A percentile compares a stretch with the other conserved stretches of the same genome.
Conservation (phyloP, 768 basidiomycete genomes). For the Cystoderma amianthinum region DNA sequence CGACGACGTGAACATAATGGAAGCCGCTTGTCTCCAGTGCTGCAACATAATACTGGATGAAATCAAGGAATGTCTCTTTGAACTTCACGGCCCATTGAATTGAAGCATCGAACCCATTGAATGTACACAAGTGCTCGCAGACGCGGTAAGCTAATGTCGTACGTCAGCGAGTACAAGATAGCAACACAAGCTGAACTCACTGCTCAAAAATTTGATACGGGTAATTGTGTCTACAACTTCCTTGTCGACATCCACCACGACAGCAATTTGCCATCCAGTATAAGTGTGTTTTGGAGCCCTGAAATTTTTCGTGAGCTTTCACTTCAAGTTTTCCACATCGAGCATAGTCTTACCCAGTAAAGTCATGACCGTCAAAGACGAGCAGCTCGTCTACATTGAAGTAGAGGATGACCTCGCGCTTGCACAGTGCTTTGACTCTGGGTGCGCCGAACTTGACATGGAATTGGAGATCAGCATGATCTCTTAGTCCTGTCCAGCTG, state of each 20-base stretch:
- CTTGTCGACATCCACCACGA: conserved; percentile 9
- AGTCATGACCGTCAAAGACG: conserved; percentile 6
- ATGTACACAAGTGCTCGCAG: conserved; percentile 6
- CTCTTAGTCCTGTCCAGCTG: conserved; percentile 5
- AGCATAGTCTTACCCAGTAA: conserved; percentile 4
- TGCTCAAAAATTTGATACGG: conserved; percentile 7
- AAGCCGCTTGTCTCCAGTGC: not conserved
- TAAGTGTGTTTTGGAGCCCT: conserved; percentile 6
- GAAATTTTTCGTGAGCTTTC: not conserved
- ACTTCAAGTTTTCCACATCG: not conserved
- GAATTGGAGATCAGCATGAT: conserved; percentile 8
- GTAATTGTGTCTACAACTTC: conserved; percentile 4
- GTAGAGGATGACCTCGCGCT: conserved; percentile 12
- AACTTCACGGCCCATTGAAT: not conserved
- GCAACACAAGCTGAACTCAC: conserved; percentile 4
- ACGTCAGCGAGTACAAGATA: not conserved
- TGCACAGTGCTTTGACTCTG: conserved; percentile 10
- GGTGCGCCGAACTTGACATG: conserved; percentile 13
- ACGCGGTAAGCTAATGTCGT: conserved; percentile 4
- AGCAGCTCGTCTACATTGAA: conserved; percentile 10
- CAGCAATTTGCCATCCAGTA: conserved; percentile 8
- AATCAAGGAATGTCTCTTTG: conserved; percentile 1
- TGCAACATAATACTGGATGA: not conserved
- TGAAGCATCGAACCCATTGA: not conserved
- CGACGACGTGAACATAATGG: not conserved